Base-by-base conservation (phyloP, 2,329 filamentous ascomycete genomes). In the Ophiosphaerella korrae region DNA sequence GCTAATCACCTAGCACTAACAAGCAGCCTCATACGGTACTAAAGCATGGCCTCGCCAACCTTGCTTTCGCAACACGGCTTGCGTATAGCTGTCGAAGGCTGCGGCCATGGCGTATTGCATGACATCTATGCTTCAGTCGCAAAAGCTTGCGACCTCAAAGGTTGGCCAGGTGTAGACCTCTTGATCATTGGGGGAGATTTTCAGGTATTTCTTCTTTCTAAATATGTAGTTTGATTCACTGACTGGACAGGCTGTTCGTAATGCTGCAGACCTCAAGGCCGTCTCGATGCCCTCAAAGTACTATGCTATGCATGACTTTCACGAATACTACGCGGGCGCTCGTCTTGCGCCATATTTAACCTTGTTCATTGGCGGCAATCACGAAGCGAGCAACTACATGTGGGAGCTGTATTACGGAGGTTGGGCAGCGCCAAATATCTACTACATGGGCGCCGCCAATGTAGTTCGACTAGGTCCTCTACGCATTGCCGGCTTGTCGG, bases 181-280 rank as follows among this genome's bases (percentile, higher is more conserved):
- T 77, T 99, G 60, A 95, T 99, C 66, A 96, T 99, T 64, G 91
- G 93, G 48, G 94, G 94, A 24, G 94, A 99, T 71, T 99, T 99
- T 60, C 91, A 97, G 79, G 88, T 88, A 76, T 31, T 70, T 31
- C 2, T 21, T 9, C 16, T 5, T 31, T 26, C 5, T 9, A 40
- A 8, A 18, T 21, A 26, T 31, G 3, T 9, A 23, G 1, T 33
- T 21, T 13, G 9, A 39, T 45, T 34, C 12, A 49, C 60, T 72
- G 39, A 73, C 55, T 47, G 33, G 29, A 23, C 26, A 92, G 87
- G 88, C 94, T 36, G 86, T 92, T 33, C 90, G 94, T 63, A 97
- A 97, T 78, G 86, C 90, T 8, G 82, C 87, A 57, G 94, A 99
- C 72, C 80, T 97, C 57, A 88, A 87, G 53, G 87, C 91, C 72